Percentiles rank a stretch among this genome's conserved stretches.
These are phyloP conservation scores for Intubia oerlemansii DNA, from an alignment of 2,329 filamentous ascomycete genomes.

Conservation along the genomic window DNA sequence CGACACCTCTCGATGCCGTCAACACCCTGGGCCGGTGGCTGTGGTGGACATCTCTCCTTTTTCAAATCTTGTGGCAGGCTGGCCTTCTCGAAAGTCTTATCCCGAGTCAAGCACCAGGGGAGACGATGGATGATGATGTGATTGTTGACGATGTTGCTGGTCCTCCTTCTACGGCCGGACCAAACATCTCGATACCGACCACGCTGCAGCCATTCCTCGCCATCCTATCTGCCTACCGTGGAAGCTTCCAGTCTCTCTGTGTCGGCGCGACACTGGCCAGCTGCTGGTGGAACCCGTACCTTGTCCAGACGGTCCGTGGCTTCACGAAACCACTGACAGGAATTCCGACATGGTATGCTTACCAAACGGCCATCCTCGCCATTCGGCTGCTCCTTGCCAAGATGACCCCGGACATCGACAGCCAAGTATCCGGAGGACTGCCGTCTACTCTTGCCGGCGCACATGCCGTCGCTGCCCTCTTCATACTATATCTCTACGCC, in stretches of 20 bases:
- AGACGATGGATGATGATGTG: slow-evolving; percentile 7
- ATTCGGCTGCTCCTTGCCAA: slow-evolving; percentile 29
- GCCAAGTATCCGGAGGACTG: slow-evolving; percentile 16
- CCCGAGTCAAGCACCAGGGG: neutral
- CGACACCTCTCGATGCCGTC: slow-evolving; percentile 20
- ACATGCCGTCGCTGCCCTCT: slow-evolving; percentile 31
- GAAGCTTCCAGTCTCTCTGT: slow-evolving; percentile 3
- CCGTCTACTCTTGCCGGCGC: slow-evolving; percentile 23
- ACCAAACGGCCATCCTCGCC: slow-evolving; percentile 37
- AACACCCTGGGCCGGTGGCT: slow-evolving; percentile 20
- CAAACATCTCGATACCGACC: slow-evolving; percentile 1
- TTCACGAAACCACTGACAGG: slow-evolving; percentile 38
- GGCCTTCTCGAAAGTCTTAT: slow-evolving; percentile 1
- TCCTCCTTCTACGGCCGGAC: neutral
- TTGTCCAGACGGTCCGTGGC: slow-evolving; percentile 36
- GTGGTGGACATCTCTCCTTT: slow-evolving; percentile 24
- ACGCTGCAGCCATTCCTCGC: slow-evolving; percentile 16
- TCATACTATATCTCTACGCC: slow-evolving; percentile 29
- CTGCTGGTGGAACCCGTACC: slow-evolving; percentile 48
- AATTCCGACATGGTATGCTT: slow-evolving; percentile 41
- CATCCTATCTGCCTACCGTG: slow-evolving; percentile 17
- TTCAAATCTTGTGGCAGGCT: slow-evolving; percentile 29
- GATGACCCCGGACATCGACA: slow-evolving; percentile 18
- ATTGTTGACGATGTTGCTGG: slow-evolving; percentile 10
- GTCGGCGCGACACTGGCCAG: slow-evolving; percentile 13